Evolutionary conservation across 2,329 filamentous ascomycete genomes (phyloP), one percentile per base, ranked within the genome.

Genomic region (Aspergillus fumigatiaffinis): DNA sequence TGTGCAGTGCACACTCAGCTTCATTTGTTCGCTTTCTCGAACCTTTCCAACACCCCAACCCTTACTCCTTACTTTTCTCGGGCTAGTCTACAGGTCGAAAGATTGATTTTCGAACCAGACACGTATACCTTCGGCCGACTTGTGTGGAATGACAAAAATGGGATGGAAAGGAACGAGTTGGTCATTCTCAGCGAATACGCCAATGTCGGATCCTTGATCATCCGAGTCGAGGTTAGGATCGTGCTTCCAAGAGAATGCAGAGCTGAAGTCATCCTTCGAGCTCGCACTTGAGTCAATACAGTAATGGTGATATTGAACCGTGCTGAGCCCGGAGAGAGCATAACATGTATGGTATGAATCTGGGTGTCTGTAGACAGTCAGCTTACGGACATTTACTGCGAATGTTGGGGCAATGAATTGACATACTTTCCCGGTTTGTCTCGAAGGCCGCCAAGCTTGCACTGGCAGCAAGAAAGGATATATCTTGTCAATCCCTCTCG

Each of bases 321-420:
- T 88, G 72, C 90, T 94, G 63, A 97, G 80, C 4, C 93, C 93
- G 23, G 89, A 87, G 21, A 97, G 83, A 29, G 92, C 91, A 76
- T 97, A 97, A 77, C 90, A 94, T 48, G 91, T 91, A 76, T 97
- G 93, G 69, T 97, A 97, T 51, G 89, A 87, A 77, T 97, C 93
- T 4, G 92, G 87, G 59, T 82, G 81, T 67, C 89, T 92, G 65
- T 47, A 57, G 42, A 58, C 32, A 23, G 60, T 71, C 56, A 71
- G 67, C 54, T 48, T 59, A 48, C 54, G 4, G n/a, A 21, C 25
- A 21, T 25, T 21, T 17, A 41, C 26, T 26, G 23, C 12, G 14
- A 29, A 51, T 23, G 20, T 52, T 54, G 29, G 58, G 26, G 48
- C 23, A 5, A 57, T 44, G 26, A 55, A 53, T 41, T 52, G 58